phyloP scores from a whole-genome alignment of 208 protist genomes.

The Trichomonas tenax region DNA sequence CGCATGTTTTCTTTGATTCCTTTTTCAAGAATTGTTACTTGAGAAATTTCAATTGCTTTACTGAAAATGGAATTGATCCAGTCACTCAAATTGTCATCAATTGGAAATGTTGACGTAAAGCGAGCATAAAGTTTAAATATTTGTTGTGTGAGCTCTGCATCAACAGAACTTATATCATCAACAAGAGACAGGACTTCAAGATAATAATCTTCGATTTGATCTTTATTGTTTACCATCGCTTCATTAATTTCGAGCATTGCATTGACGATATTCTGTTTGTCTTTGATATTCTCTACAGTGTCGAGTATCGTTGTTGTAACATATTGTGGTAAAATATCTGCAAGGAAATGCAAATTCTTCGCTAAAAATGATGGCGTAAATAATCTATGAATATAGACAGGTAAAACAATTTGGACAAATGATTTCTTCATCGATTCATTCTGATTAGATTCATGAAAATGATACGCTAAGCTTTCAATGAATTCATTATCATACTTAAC shows the following conservation, averaged over 20 bases:
- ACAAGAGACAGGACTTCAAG: neutral
- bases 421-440: neutral
- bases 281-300: neutral
- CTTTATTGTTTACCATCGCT: neutral
- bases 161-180: neutral
- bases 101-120: neutral
- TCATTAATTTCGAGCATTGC: neutral
- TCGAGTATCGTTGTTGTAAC: neutral
- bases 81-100: neutral
- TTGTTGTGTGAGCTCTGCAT: neutral
- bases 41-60: neutral
- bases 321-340: neutral
- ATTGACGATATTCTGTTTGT: neutral
- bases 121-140: neutral
- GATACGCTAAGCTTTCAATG: neutral
- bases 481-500: neutral
- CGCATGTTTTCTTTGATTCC: neutral
- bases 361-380: neutral
- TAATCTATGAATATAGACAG: neutral
- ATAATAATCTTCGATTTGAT: neutral
- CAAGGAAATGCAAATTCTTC: neutral
- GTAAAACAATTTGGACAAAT: neutral
- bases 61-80: neutral
- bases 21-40: neutral
- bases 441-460: neutral